Evolutionary conservation across 805 yeast genomes (phyloP).

Genomic region (Scheffersomyces amazonensis): DNA sequence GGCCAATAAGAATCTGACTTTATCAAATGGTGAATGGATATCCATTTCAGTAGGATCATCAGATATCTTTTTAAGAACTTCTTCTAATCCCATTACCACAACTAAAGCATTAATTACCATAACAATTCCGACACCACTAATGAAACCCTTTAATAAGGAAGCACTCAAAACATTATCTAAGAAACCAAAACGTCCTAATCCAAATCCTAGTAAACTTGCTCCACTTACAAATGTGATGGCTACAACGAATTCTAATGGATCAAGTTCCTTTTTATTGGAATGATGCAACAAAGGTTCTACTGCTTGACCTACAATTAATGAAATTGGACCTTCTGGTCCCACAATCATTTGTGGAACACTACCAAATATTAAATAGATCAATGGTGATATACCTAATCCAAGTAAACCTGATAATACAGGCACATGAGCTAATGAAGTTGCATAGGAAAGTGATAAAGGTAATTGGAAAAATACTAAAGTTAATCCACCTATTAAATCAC

Average conservation of each 20-base stretch:
- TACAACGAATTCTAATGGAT: slow-evolving; percentile 55
- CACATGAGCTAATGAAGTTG: slow-evolving; percentile 41
- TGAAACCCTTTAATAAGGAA: slow-evolving; percentile 40
- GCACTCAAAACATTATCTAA: slow-evolving; percentile 42
- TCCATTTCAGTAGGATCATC: slow-evolving; percentile 31
- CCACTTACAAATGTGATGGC: slow-evolving; percentile 77
- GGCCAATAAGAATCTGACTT: slow-evolving; percentile 53
- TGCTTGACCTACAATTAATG: slow-evolving; percentile 45
- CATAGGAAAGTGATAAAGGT: slow-evolving; percentile 62
- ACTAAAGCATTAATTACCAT: slow-evolving; percentile 62
- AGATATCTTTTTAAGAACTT: slow-evolving; percentile 36
- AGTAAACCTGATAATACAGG: slow-evolving; percentile 39
- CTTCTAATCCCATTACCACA: slow-evolving; percentile 65
- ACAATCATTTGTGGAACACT: slow-evolving; percentile 47
- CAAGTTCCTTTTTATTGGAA: slow-evolving; percentile 22
- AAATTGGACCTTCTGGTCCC: slow-evolving; percentile 47
- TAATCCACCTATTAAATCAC: slow-evolving; percentile 80
- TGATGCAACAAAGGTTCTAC: slow-evolving; percentile 42
- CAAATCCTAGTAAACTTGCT: slow-evolving; percentile 64
- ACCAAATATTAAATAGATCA: slow-evolving; percentile 40
- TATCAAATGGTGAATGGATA: slow-evolving; percentile 64
- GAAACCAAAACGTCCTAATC: slow-evolving; percentile 82
- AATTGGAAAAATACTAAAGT: slow-evolving; percentile 89
- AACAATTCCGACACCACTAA: slow-evolving; percentile 43
- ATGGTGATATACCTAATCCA: slow-evolving; percentile 37